Evolutionary conservation across 2,329 filamentous ascomycete genomes (phyloP).

Genomic region (Malbranchea zuffiana): DNA sequence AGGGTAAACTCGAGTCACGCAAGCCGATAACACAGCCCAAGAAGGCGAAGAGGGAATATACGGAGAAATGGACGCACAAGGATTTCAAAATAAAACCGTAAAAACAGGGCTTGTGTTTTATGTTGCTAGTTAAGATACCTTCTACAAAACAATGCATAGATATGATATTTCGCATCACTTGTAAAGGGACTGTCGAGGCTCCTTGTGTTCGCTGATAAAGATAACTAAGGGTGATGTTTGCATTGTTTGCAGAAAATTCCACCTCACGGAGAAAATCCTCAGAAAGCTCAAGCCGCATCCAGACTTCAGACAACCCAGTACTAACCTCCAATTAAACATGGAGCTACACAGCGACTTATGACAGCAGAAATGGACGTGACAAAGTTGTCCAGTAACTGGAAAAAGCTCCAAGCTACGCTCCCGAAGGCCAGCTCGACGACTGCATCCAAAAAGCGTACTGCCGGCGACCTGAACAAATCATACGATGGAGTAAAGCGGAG

Average conservation of each 20-base stretch:
- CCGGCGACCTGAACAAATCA: slow-evolving; percentile 4
- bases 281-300: too few relatives aligned
- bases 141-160: too few relatives aligned
- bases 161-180: too few relatives aligned
- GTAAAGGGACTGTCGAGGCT: too few relatives aligned
- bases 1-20: slow-evolving; percentile 78
- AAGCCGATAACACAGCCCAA: slow-evolving; percentile 69
- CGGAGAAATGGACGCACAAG: slow-evolving; percentile 97
- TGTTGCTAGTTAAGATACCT: too few relatives aligned
- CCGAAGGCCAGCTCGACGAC: slow-evolving; percentile 23
- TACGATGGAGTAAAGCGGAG: slow-evolving; percentile 14
- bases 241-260: slow-evolving; percentile 14
- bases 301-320: neutral
- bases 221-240: slow-evolving; percentile 10
- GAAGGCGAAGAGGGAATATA: slow-evolving; percentile 68
- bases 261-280: too few relatives aligned
- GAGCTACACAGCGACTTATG: slow-evolving; percentile 3
- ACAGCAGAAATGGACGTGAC: slow-evolving; percentile 32
- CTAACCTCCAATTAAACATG: neutral
- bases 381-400: slow-evolving; percentile 41
- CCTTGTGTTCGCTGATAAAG: neutral
- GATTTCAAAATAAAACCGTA: slow-evolving; percentile 56
- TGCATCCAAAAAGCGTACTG: slow-evolving; percentile 10
- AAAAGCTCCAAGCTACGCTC: slow-evolving; percentile 39
- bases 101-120: too few relatives aligned